Conservation (phyloP, 441 rosid genomes). For the Arabidopsis lyrata region DNA sequence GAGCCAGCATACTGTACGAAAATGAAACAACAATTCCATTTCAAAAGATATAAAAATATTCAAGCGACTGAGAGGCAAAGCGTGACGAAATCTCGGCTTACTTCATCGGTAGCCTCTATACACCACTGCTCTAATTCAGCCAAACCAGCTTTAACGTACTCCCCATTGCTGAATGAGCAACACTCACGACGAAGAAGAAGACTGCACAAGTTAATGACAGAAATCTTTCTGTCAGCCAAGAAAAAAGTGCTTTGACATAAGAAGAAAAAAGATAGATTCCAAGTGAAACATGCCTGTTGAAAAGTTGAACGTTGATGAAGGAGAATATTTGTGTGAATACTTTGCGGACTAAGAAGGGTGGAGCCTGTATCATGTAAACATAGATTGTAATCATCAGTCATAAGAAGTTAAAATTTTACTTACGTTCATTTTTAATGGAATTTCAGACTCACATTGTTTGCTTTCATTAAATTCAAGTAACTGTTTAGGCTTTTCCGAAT, state of each 20-base stretch:
- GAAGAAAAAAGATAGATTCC: conserved; percentile 4
- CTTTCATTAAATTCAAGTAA: conserved; percentile 78
- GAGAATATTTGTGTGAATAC: conserved; percentile 95
- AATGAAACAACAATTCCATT: conserved; percentile 29
- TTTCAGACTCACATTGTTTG: conserved; percentile 71
- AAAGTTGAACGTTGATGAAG: conserved; percentile 94
- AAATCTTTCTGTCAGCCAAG: conserved; percentile 7
- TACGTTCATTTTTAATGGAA: conserved; percentile 18
- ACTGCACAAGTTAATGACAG: conserved; percentile 57
- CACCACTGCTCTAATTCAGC: conserved; percentile 98
- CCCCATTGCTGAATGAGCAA: conserved; percentile 98
- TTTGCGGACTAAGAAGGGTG: conserved; percentile 87
- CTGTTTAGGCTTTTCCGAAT: conserved; percentile 85
- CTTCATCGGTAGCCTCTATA: conserved; percentile 81
- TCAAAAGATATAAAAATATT: conserved; percentile 23
- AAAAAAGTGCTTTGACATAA: conserved; percentile 4
- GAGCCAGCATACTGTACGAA: conserved; percentile 81
- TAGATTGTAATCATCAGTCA: conserved; percentile 25
- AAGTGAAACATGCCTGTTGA: conserved; percentile 76
- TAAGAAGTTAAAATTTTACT: neutral
- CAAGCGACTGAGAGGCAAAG: conserved; percentile 21
- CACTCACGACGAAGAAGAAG: conserved; percentile 97
- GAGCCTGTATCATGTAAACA: conserved; percentile 65
- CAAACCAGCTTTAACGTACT: conserved; percentile 93
- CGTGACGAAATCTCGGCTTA: conserved; percentile 48